Percentiles rank a stretch among this genome's conserved stretches.
Conservation (phyloP, 2,329 filamentous ascomycete species). For the Cyanodermella asteris region DNA sequence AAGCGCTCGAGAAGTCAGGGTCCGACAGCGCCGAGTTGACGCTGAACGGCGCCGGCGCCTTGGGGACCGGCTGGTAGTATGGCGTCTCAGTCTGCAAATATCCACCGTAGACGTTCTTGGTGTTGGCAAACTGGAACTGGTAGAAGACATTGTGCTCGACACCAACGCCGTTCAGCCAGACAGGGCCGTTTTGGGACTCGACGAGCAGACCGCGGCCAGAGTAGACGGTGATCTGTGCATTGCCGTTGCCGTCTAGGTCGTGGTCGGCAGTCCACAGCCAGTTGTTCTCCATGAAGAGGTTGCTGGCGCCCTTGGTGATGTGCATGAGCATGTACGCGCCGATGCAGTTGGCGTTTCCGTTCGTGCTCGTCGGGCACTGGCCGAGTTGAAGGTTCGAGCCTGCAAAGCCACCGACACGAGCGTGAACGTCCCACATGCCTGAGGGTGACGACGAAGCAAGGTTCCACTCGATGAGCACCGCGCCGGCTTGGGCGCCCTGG, state of each 20-base stretch:
- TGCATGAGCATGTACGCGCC: conserved; percentile 18
- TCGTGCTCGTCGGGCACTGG: conserved; percentile 23
- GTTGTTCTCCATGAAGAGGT: conserved; percentile 27
- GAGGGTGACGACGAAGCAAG: conserved; percentile 24
- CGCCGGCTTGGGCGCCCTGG: conserved; percentile 42
- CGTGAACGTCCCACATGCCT: conserved; percentile 36
- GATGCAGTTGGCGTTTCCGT: conserved; percentile 10
- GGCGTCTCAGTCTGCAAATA: conserved; percentile 20
- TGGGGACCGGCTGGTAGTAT: conserved; percentile 19
- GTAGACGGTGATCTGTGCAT: conserved; percentile 30
- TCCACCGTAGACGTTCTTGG: conserved; percentile 13
- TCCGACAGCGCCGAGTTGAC: conserved; percentile 14
- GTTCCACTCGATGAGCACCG: conserved; percentile 53
- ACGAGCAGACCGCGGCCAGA: conserved; percentile 30
- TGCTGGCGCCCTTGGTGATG: conserved; percentile 13
- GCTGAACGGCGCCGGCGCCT: conserved; percentile 14
- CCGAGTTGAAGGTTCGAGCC: conserved; percentile 23
- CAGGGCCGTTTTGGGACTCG: conserved; percentile 20
- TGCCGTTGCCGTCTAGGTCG: conserved; percentile 28
- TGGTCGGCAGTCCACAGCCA: conserved; percentile 35
- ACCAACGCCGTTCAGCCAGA: conserved; percentile 15
- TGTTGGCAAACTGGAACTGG: conserved; percentile 6
- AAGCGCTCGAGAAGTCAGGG: conserved; percentile 12
- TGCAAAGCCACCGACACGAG: conserved; percentile 27
- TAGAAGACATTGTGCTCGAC: conserved; percentile 7